Base-by-base conservation (phyloP, 2,329 filamentous ascomycete genomes). In the Chrysoporthe puriensis region DNA sequence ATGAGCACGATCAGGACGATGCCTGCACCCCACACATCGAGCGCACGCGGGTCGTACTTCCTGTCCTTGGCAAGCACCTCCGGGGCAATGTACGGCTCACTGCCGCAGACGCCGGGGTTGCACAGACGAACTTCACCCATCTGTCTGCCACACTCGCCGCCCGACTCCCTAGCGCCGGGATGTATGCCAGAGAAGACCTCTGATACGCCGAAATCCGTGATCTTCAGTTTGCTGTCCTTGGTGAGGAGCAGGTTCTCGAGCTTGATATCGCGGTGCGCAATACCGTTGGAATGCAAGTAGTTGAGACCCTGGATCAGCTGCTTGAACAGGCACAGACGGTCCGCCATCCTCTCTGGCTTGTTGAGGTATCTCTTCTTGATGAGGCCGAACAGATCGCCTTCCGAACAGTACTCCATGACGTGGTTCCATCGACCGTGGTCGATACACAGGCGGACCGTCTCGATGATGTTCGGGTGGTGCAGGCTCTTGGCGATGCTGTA, bases 221-320 rank as follows among this genome's bases (percentile, higher is more conserved):
- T 94, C 80, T 97, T 97, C 66, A 97, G 84, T 77, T 93, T 90
- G 75, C 93, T 93, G 68, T 93, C 88, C 73, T 88, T 89, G 59
- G 89, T 91, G 69, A 97, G 85, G 43, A 97, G 84, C 34, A 96
- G 82, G 73, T 97, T 97, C 77, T 97, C 94, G 13, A 94, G 85
- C 79, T 97, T 97, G 81, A 97, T 91, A 73, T 97, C 94, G 61
- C 94, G 91, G 79, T 97, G 94, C 1, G 93, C 94, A 75, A 97
- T 94, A 67, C 93, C 94, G 74, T 95, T 89, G 69, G 83, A 83
- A 78, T 97, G 94, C 32, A 97, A 83, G 76, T 97, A 96, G 74
- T 89, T 85, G 70, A 97, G 86, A 21, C 93, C 94, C 73, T 93
- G 91, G 43, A 96, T 82, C 40, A 97, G 83, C 78, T 97, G 94